Conservation (phyloP, 2,329 filamentous ascomycete species). For the Daldinia sp. region DNA sequence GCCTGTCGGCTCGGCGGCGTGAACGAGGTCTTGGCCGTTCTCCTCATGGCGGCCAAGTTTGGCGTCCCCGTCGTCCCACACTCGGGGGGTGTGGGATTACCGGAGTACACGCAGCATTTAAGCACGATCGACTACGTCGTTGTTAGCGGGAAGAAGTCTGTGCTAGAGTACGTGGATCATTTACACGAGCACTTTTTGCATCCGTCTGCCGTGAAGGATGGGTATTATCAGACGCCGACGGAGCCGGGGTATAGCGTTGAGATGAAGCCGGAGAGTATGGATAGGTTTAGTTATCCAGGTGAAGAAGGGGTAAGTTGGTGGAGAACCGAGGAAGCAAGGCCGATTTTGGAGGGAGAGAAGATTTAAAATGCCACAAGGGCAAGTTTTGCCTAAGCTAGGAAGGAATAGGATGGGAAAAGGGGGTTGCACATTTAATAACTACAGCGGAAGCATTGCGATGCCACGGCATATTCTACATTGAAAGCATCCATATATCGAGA, state of each 20-base stretch:
- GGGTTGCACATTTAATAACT: background rate
- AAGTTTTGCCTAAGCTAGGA: background rate
- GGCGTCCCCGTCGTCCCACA: slow-evolving; percentile 86
- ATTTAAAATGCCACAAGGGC: slow-evolving; percentile 48
- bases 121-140: slow-evolving; percentile 93
- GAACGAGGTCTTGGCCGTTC: slow-evolving; percentile 89
- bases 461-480: background rate
- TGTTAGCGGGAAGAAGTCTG: slow-evolving; percentile 79
- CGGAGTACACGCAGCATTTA: slow-evolving; percentile 93
- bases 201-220: slow-evolving; percentile 80
- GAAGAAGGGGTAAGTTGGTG: slow-evolving; percentile 84
- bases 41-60: slow-evolving; percentile 84
- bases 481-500: background rate
- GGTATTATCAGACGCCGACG: slow-evolving; percentile 86
- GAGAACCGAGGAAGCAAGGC: slow-evolving; percentile 79
- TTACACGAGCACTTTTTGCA: slow-evolving; percentile 92
- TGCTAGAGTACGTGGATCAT: slow-evolving; percentile 92
- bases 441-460: background rate
- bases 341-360: slow-evolving; percentile 72
- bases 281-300: slow-evolving; percentile 78
- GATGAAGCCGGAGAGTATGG: slow-evolving; percentile 92
- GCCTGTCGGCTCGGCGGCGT: slow-evolving; percentile 90
- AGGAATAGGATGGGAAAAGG: background rate
- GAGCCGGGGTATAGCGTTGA: slow-evolving; percentile 90
- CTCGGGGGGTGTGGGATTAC: slow-evolving; percentile 86